Percentiles rank a stretch among this genome's conserved stretches.
phyloP scores from a whole-genome alignment of 108 stramenopile genomes.

The Cylindrotheca closterium region DNA sequence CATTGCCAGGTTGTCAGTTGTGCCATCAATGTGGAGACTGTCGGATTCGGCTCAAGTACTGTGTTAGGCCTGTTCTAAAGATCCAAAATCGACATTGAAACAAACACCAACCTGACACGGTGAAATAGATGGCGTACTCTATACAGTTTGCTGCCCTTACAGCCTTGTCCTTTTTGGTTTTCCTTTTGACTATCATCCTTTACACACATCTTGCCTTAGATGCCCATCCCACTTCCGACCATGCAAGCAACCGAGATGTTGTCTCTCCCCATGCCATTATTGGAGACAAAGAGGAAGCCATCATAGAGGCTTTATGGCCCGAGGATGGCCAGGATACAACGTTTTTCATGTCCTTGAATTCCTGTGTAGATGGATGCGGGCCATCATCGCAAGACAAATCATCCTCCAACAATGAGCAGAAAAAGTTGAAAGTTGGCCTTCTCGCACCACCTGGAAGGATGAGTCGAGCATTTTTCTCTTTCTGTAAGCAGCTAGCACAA shows the following conservation, averaged over 20 bases:
- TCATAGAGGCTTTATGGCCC: constrained; percentile 3
- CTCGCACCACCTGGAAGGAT: constrained; percentile 5
- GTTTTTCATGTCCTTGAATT: constrained; percentile 2
- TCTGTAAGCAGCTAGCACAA: background rate
- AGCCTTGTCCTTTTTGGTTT: background rate
- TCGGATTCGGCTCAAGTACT: too few relatives aligned
- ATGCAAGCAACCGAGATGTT: background rate
- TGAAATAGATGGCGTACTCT: background rate
- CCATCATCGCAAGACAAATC: background rate
- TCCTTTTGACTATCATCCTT: background rate
- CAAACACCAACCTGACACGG: too few relatives aligned
- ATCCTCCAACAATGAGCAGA: background rate
- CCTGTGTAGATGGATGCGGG: constrained; percentile 2
- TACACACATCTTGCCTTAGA: constrained; percentile 1
- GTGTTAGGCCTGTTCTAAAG: too few relatives aligned
- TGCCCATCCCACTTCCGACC: background rate
- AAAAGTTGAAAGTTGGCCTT: background rate
- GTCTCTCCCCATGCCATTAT: constrained; percentile 6
- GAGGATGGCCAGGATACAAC: background rate
- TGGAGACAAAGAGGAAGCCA: background rate
- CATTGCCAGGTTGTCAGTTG: too few relatives aligned
- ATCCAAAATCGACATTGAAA: too few relatives aligned
- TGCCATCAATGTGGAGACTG: too few relatives aligned
- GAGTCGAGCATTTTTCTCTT: background rate
- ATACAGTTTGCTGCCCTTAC: background rate